These are phyloP conservation scores for Pneumocystis carinii DNA, from an alignment of 1,139 yeast species.

Conservation along the genomic window DNA sequence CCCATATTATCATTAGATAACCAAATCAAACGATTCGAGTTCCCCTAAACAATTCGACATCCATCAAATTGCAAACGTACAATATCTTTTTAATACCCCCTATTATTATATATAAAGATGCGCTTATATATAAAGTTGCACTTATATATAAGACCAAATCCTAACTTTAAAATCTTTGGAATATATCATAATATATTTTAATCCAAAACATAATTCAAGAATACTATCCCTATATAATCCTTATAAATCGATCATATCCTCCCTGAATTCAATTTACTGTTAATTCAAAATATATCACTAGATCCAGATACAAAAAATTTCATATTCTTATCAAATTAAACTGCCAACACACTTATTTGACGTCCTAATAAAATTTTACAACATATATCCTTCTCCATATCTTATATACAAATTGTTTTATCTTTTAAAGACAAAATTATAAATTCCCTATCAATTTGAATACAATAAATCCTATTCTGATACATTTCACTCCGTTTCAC, in stretches of 20 bases:
- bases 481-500: conserved; percentile 3
- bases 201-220: conserved; percentile 9
- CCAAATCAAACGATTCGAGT: conserved; percentile 22
- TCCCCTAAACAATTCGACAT: conserved; percentile 19
- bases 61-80: conserved; percentile 15
- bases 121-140: conserved; percentile 77
- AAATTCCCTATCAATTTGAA: conserved; percentile 15
- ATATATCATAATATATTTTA: conserved; percentile 10
- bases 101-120: conserved; percentile 55
- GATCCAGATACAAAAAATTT: conserved; percentile 18
- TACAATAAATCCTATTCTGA: conserved; percentile 11
- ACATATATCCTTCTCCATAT: conserved; percentile 8
- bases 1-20: conserved; percentile 44
- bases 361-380: conserved; percentile 9
- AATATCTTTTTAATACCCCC: conserved; percentile 13
- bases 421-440: conserved; percentile 14
- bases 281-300: conserved; percentile 22
- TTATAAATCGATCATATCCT: conserved; percentile 50
- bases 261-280: conserved; percentile 42
- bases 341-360: conserved; percentile 11
- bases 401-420: conserved; percentile 11
- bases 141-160: conserved; percentile 7
- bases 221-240: conserved; percentile 33
- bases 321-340: conserved; percentile 10
- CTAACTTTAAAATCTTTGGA: conserved; percentile 13